These are phyloP conservation scores for Raphanus hybrid DNA, from an alignment of 441 rosid species.

Conservation along the genomic window DNA sequence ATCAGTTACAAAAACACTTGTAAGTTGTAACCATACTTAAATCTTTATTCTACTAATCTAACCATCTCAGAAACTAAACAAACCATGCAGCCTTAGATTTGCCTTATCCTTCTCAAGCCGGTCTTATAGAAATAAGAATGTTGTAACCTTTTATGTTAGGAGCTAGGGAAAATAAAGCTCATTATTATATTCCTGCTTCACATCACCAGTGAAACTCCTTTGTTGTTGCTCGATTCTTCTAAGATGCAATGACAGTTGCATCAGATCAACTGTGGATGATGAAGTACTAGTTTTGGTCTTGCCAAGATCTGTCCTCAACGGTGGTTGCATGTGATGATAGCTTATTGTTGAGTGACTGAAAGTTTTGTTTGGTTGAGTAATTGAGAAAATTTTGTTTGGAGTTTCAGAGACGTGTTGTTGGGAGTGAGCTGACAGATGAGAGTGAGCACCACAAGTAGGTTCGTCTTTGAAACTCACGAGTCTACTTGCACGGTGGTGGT, in stretches of 20 bases:
- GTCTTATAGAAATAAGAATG: conserved; percentile 9
- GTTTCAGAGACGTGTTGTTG: conserved; percentile 48
- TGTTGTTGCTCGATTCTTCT: conserved; percentile 76
- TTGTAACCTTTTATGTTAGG: conserved; percentile 26
- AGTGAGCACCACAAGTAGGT: conserved; percentile 66
- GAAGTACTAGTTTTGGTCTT: conserved; percentile 37
- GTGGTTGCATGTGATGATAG: conserved; percentile 18
- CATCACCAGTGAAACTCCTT: conserved; percentile 54
- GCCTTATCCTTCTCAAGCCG: neutral
- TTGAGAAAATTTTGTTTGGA: conserved; percentile 43
- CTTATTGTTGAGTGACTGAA: neutral
- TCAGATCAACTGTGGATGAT: conserved; percentile 62
- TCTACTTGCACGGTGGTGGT: too few relatives aligned
- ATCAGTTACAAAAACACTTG: conserved; percentile 9
- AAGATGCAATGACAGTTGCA: conserved; percentile 74
- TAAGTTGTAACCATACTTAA: neutral
- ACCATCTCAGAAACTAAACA: conserved; percentile 20
- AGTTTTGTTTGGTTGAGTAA: conserved; percentile 38
- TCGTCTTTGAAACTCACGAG: too few relatives aligned
- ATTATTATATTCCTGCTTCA: conserved; percentile 56
- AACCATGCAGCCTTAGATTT: neutral
- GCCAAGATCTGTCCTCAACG: conserved; percentile 34
- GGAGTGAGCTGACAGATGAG: conserved; percentile 93
- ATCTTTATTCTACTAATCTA: conserved; percentile 19
- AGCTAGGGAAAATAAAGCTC: conserved; percentile 46